A percentile compares a stretch with the other conserved stretches of the same genome.
Conservation (phyloP, 2,329 filamentous ascomycete genomes). For the Colletotrichum sp. region DNA sequence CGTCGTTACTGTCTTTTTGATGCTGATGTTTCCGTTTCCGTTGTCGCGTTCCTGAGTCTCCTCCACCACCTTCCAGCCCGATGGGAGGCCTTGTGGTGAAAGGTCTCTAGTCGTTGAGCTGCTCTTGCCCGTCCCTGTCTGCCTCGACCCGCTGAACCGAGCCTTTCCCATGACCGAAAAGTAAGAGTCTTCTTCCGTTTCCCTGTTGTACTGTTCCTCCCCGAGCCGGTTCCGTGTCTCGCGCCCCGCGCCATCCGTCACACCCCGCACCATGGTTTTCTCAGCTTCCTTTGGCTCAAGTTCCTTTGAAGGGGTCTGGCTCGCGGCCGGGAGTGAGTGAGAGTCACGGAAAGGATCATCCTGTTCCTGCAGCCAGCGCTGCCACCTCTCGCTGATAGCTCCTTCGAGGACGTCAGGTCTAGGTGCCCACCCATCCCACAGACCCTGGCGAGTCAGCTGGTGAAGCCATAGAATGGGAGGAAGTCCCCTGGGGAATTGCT, state of each 20-base stretch:
- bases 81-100: background rate
- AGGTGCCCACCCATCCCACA: slow-evolving; percentile 23
- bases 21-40: slow-evolving; percentile 15
- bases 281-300: background rate
- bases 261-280: background rate
- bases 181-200: slow-evolving; percentile 17
- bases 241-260: background rate
- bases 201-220: background rate
- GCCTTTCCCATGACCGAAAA: slow-evolving; percentile 13
- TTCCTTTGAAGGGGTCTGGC: background rate
- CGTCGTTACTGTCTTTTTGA: slow-evolving; percentile 18
- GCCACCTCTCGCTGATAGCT: slow-evolving; percentile 20
- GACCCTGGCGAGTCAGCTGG: slow-evolving; percentile 22
- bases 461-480: slow-evolving; percentile 47
- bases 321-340: background rate
- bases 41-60: slow-evolving; percentile 15
- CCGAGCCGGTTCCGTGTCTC: background rate
- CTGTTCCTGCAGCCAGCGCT: slow-evolving; percentile 18
- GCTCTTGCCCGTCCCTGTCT: background rate
- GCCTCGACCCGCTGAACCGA: background rate
- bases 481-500: slow-evolving; percentile 45
- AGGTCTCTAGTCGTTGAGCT: slow-evolving; percentile 10
- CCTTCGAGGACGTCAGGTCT: slow-evolving; percentile 15
- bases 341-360: slow-evolving; percentile 14
- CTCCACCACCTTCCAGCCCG: slow-evolving; percentile 18